Evolutionary conservation across 768 basidiomycete species (phyloP).

Genomic region (Paxillus rubicundulus): DNA sequence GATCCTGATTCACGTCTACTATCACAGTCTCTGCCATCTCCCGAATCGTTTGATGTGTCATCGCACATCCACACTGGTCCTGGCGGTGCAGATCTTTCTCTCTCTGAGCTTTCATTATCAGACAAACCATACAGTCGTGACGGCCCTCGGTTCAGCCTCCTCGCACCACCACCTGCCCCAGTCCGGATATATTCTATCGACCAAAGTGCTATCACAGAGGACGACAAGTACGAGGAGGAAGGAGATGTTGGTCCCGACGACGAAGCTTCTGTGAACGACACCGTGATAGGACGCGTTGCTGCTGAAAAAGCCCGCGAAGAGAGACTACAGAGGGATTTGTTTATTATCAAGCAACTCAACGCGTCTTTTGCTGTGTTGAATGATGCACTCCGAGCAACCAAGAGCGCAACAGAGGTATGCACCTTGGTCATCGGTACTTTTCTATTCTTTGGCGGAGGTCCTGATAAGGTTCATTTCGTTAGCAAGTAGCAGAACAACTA

Average conservation of each 20-base stretch:
- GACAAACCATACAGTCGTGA: slow-evolving; percentile 31
- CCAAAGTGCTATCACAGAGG: slow-evolving; percentile 25
- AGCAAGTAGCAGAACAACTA: slow-evolving; percentile 68
- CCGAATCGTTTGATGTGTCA: slow-evolving; percentile 30
- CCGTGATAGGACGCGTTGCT: slow-evolving; percentile 22
- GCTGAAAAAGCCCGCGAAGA: slow-evolving; percentile 55
- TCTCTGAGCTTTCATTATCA: slow-evolving; percentile 53
- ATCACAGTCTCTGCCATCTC: slow-evolving; percentile 43
- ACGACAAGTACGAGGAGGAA: slow-evolving; percentile 19
- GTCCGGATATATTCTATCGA: slow-evolving; percentile 15
- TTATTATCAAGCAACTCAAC: slow-evolving; percentile 72
- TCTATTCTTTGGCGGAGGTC: not conserved
- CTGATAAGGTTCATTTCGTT: slow-evolving; percentile 1
- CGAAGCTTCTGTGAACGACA: slow-evolving; percentile 19
- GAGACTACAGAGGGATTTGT: slow-evolving; percentile 70
- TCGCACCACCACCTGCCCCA: slow-evolving; percentile 26
- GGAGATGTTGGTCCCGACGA: slow-evolving; percentile 8
- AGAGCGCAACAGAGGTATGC: slow-evolving; percentile 69
- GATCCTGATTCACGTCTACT: slow-evolving; percentile 41
- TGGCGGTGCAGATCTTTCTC: slow-evolving; percentile 50
- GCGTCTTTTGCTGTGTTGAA: slow-evolving; percentile 65
- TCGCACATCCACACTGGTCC: slow-evolving; percentile 38
- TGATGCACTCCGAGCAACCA: slow-evolving; percentile 61
- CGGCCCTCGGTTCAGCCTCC: slow-evolving; percentile 33
- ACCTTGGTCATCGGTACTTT: not conserved